Conservation (phyloP, 495 filamentous ascomycete genomes). For the Antarctomyces pellizariae region DNA sequence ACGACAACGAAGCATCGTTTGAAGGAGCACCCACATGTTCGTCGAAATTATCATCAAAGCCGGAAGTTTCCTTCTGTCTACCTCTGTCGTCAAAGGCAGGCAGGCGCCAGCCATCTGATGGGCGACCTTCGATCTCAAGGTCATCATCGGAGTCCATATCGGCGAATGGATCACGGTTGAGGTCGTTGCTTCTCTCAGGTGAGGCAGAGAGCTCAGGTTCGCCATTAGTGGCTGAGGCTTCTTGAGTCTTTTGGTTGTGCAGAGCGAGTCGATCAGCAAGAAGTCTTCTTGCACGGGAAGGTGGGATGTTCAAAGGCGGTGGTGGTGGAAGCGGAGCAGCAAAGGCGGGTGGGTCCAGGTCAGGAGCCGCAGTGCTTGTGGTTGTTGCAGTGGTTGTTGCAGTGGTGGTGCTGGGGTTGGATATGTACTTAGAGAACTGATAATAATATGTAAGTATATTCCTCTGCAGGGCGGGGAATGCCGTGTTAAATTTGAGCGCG, state of each 20-base stretch:
- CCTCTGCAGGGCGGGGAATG: too few relatives aligned
- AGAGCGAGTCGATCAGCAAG: slow-evolving; percentile 62
- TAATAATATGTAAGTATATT: too few relatives aligned
- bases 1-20: too few relatives aligned
- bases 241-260: slow-evolving; percentile 39
- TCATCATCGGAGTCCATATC: too few relatives aligned
- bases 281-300: slow-evolving; percentile 69
- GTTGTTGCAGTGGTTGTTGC: slow-evolving; percentile 10
- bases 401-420: slow-evolving; percentile 12
- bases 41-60: too few relatives aligned
- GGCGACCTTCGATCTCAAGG: too few relatives aligned
- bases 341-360: slow-evolving; percentile 23
- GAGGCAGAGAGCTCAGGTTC: slow-evolving; percentile 1
- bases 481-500: too few relatives aligned
- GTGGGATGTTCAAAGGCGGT: slow-evolving; percentile 52
- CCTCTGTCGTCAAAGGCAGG: too few relatives aligned
- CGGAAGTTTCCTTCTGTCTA: too few relatives aligned
- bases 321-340: slow-evolving; percentile 32
- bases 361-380: slow-evolving; percentile 1
- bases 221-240: slow-evolving; percentile 11
- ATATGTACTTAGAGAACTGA: slow-evolving; percentile 14
- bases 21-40: too few relatives aligned
- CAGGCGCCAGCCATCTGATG: too few relatives aligned
- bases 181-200: slow-evolving; percentile 5
- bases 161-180: slow-evolving; percentile 21